phyloP scores from a whole-genome alignment of 768 basidiomycete species.

The Mycena metata region DNA sequence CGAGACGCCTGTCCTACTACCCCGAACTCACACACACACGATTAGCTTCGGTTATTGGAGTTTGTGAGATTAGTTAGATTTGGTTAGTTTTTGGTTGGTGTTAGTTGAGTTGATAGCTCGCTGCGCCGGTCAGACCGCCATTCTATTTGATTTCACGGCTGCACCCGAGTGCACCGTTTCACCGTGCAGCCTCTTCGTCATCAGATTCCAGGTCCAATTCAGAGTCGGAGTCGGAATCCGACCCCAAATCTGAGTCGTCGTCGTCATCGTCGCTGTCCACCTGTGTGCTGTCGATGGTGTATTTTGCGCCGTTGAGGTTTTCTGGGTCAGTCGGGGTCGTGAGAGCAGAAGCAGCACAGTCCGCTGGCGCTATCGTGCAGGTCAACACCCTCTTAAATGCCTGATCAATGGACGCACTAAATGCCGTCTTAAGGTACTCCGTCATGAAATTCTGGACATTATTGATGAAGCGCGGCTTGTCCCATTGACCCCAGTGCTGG shows the following conservation, averaged over 20 bases:
- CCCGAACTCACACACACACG: no score
- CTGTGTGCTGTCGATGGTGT: neutral
- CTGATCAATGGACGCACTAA: neutral
- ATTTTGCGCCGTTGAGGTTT: neutral
- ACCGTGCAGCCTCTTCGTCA: neutral
- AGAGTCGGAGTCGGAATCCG: neutral
- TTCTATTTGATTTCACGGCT: no score
- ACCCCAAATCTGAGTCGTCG: neutral
- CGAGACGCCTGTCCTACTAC: no score
- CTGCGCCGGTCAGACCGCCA: no score
- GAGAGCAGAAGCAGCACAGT: neutral
- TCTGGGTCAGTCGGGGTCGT: neutral
- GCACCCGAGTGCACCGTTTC: no score
- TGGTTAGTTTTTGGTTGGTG: no score
- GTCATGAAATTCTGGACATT: conserved; percentile 18
- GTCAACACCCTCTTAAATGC: no score
- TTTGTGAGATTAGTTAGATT: no score
- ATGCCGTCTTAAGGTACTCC: conserved; percentile 7
- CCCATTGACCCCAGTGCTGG: conserved; percentile 2
- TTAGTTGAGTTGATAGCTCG: no score
- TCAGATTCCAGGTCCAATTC: no score
- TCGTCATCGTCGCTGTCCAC: neutral
- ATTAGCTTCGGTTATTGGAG: no score
- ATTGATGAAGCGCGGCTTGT: conserved; percentile 1
- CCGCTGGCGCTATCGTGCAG: neutral